phyloP scores from a whole-genome alignment of 345 rosid genomes.

The Diplotaxis tenuifolia region DNA sequence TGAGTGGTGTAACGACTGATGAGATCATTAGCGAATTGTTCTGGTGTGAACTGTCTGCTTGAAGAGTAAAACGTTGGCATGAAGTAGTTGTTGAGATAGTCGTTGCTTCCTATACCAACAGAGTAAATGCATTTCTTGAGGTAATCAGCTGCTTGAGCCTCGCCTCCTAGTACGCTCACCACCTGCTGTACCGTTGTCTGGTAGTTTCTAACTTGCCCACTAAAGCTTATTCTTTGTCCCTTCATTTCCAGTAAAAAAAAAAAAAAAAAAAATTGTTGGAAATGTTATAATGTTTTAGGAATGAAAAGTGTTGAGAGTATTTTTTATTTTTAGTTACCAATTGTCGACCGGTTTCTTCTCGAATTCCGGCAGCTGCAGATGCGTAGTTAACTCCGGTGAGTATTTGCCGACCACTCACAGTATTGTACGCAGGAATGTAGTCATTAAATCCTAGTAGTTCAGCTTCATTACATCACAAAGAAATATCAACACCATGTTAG shows the following conservation, averaged over 20 bases:
- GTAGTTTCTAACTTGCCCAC: conserved; percentile 65
- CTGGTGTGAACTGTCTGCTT: conserved; percentile 58
- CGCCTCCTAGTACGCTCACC: conserved; percentile 59
- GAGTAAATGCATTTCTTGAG: conserved; percentile 73
- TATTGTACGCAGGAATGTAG: conserved; percentile 54
- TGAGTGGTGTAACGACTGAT: conserved; percentile 59
- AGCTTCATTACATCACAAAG: conserved; percentile 43
- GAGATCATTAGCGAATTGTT: conserved; percentile 61
- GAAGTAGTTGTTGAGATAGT: conserved; percentile 93
- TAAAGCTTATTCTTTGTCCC: conserved; percentile 51
- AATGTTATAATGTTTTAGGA: neutral
- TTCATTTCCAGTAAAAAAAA: conserved; percentile 15
- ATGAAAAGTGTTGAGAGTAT: neutral
- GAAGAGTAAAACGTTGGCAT: conserved; percentile 67
- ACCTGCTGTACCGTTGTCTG: conserved; percentile 57
- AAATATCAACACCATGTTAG: neutral
- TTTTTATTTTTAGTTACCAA: conserved; percentile 21
- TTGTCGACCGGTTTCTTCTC: conserved; percentile 48
- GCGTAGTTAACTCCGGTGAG: conserved; percentile 56
- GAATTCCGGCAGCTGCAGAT: conserved; percentile 55
- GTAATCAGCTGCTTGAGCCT: conserved; percentile 51
- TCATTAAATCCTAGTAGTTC: conserved; percentile 56
- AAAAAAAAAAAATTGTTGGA: neutral
- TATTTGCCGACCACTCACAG: conserved; percentile 49
- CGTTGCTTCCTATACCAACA: conserved; percentile 71